Evolutionary conservation across 257 asterid genomes (phyloP), one percentile per base, ranked within the genome.

Genomic region (Gardenia jasminoides): DNA sequence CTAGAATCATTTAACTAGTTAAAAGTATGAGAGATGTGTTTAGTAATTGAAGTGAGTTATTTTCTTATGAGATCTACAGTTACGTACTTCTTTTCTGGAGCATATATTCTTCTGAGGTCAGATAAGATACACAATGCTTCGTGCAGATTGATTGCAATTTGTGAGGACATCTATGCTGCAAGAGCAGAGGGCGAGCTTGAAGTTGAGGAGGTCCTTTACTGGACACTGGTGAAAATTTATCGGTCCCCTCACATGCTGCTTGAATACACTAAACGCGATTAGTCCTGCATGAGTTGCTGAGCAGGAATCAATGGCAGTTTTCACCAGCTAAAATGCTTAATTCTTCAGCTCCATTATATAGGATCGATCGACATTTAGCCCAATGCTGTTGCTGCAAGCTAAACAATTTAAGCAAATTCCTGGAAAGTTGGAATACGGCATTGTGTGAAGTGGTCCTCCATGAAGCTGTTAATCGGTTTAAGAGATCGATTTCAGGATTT

Each of bases 151-250:
- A 93, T 96, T 3, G 99, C 98, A 75, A 93, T 96, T 74, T 93
- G 99, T 65, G 99, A 93, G 88, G 98, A 96, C 81, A 96, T 96
- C 85, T 96, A 93, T 68, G 97, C 99, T 81, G 97, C 99, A 67
- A 86, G 99, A 83, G 97, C 99, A 62, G 99, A 93, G 87, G 99
- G 98, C 12, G 99, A 93, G 84, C 94, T 96, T 20, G 96, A 91
- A 73, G 97, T 96, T 13, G 99, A 96, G 88, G 99, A 96, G 88
- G 97, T 96, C 43, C 91, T 96, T 11, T 96, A 92, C 89, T 96
- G 99, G 99, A 96, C 97, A 3, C 76, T 96, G 62, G 90, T 96
- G 36, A 96, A 96, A 92, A 96, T 96, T 76, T 96, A 96, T 86
- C 72, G 99, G 84, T 96, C 99, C 6, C 99, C 99, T 0, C 99